A percentile compares a stretch with the other conserved stretches of the same genome.
These are phyloP conservation scores for Cinnamomum chago DNA, from an alignment of 164 flowering plant species.

Conservation along the genomic window DNA sequence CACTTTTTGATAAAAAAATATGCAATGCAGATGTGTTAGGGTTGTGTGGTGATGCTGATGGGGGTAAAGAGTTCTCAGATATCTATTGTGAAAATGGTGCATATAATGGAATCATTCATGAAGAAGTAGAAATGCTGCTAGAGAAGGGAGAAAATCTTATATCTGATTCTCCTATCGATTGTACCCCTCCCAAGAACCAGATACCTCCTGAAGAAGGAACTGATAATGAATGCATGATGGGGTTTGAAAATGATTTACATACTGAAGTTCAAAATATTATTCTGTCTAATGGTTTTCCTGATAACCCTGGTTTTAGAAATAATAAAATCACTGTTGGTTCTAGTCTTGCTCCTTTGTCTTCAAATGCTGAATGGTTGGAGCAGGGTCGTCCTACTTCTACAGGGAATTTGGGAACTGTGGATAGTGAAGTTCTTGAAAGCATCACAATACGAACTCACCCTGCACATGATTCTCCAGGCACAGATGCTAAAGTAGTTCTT, in stretches of 20 bases:
- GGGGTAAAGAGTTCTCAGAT: slow-evolving; percentile 11
- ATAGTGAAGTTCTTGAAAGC: slow-evolving; percentile 3
- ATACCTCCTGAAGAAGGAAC: slow-evolving; percentile 4
- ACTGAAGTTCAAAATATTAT: background rate
- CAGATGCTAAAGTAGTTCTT: slow-evolving; percentile 1
- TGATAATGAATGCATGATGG: slow-evolving; percentile 5
- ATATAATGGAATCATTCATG: slow-evolving; percentile 4
- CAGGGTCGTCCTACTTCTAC: slow-evolving; percentile 5
- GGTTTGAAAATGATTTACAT: background rate
- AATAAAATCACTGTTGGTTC: slow-evolving; percentile 1
- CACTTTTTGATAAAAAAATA: slow-evolving; percentile 7
- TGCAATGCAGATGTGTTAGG: slow-evolving; percentile 8
- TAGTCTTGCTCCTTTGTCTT: slow-evolving; percentile 6
- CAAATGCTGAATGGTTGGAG: slow-evolving; percentile 3
- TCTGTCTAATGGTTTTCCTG: too few species aligned
- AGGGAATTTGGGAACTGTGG: slow-evolving; percentile 7
- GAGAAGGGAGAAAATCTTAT: slow-evolving; percentile 11
- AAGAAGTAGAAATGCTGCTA: slow-evolving; percentile 6
- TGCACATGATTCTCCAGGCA: slow-evolving; percentile 3
- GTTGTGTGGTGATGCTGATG: slow-evolving; percentile 15
- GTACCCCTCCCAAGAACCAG: slow-evolving; percentile 12
- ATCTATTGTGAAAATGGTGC: slow-evolving; percentile 15
- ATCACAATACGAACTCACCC: slow-evolving; percentile 11
- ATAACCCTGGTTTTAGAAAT: too few species aligned
- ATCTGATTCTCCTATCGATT: slow-evolving; percentile 15